Base-by-base conservation (phyloP, 352 stramenopile genomes). In the Globisporangium paroecandrum region DNA sequence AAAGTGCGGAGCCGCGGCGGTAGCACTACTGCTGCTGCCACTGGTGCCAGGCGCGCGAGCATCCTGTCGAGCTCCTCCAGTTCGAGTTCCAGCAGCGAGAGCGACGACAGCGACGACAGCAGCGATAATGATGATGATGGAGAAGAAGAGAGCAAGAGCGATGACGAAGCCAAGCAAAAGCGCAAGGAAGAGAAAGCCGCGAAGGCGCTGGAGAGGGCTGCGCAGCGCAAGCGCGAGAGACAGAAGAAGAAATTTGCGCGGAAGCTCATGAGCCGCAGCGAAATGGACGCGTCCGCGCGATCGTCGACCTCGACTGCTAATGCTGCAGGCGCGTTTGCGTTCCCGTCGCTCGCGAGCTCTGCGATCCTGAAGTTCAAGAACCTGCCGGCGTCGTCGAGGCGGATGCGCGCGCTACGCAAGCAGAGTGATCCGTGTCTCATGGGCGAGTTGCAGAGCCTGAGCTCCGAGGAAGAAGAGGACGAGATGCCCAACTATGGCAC, bases 341-440 rank as follows among this genome's bases (percentile, higher is more conserved):
- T 71, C 49, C 66, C 66, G 20, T 66, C 66, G 59, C 59, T 71
- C n/a, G 66, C 66, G 38, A 71, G 66, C 59, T 24, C 66, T 5
- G 66, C 66, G 53, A 53, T 71, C 38, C 66, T 71, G 25, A 71
- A 71, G 25, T 71, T 71, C 53, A 71, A 71, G 27, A 62, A 51
- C 15, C 32, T 65, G 25, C 55, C 59, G 41, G 41, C 41, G 13
- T 55, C 51, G 18, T 22, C 61, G 22, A 29, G 38, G 24, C 58
- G 66, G 13, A 46, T 64, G n/a, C 66, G 59, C 6, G 27, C 59
- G 66, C 15, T 71, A 29, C 66, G 67, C 49, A 54, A 62, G 34
- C 66, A 49, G n/a, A 67, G 66, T 59, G 66, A 67, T 29, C 66
- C 66, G 51, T 71, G 61, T 18, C 38, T 67, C 51, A 71, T 71